Percentiles rank a stretch among this genome's conserved stretches.
Conservation (phyloP, 2,329 filamentous ascomycete species). For the Neoascochyta sp. region DNA sequence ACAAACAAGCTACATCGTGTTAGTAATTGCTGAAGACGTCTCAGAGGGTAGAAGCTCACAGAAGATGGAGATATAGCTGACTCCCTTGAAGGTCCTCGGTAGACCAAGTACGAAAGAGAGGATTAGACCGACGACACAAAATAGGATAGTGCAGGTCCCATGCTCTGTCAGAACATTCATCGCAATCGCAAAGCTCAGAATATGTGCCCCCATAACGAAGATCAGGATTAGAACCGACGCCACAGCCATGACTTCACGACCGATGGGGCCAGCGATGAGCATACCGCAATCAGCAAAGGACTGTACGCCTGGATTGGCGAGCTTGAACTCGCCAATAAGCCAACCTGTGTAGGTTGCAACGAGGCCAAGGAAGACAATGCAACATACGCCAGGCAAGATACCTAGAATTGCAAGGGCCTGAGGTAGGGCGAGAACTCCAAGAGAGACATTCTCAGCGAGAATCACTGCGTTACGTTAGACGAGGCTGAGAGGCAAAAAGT, state of each 20-base stretch:
- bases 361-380: constrained; percentile 52
- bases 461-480: constrained; percentile 41
- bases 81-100: constrained; percentile 60
- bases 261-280: constrained; percentile 58
- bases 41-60: constrained; percentile 45
- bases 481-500: not conserved
- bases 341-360: constrained; percentile 60
- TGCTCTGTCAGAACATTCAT: constrained; percentile 62
- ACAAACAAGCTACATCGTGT: constrained; percentile 55
- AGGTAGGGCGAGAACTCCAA: constrained; percentile 56
- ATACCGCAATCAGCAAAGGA: constrained; percentile 66
- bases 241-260: constrained; percentile 59
- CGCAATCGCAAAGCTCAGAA: constrained; percentile 66
- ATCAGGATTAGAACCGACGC: constrained; percentile 62
- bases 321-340: constrained; percentile 58
- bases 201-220: constrained; percentile 69
- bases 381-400: constrained; percentile 52
- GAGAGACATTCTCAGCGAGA: constrained; percentile 58
- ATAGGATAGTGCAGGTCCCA: constrained; percentile 61
- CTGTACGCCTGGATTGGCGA: constrained; percentile 55
- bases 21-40: too few relatives aligned
- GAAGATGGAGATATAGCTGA: constrained; percentile 59
- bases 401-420: constrained; percentile 52
- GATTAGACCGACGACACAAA: constrained; percentile 57
- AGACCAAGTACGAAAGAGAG: constrained; percentile 58